Conservation (phyloP, 2,329 filamentous ascomycete genomes). For the Trichoderma polysporum region DNA sequence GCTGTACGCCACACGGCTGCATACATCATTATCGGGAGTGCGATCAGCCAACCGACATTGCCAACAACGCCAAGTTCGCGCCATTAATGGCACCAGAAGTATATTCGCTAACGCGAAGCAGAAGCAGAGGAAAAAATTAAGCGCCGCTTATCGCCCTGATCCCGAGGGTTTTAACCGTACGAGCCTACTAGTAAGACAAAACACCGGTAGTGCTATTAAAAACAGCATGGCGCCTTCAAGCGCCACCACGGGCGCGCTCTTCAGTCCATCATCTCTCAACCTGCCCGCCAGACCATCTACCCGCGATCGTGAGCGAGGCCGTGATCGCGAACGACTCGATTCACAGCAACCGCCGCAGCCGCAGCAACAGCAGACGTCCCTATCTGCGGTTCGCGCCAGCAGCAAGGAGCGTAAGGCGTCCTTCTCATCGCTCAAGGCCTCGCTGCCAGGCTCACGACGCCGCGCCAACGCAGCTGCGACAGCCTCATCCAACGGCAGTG, state of each 20-base stretch:
- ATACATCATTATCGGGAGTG: neutral
- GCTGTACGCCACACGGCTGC: neutral
- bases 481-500: conserved; percentile 34
- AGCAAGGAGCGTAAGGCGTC: conserved; percentile 53
- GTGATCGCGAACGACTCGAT: conserved; percentile 4
- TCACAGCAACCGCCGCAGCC: neutral
- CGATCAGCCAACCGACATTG: neutral
- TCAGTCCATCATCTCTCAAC: conserved; percentile 32
- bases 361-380: neutral
- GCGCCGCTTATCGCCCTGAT: conserved; percentile 17
- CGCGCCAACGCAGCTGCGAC: conserved; percentile 40
- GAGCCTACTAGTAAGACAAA: neutral
- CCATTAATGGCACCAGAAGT: neutral
- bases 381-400: conserved; percentile 29
- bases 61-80: neutral
- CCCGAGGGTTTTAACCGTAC: neutral
- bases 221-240: conserved; percentile 14
- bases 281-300: conserved; percentile 36
- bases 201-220: conserved; percentile 3
- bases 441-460: conserved; percentile 49
- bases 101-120: conserved; percentile 9
- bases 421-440: conserved; percentile 52
- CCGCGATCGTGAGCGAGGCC: conserved; percentile 34
- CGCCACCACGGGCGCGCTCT: conserved; percentile 36
- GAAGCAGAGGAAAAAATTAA: neutral